Evolutionary conservation across 768 basidiomycete species (phyloP).

Genomic region (Mycena olivaceomarginata): DNA sequence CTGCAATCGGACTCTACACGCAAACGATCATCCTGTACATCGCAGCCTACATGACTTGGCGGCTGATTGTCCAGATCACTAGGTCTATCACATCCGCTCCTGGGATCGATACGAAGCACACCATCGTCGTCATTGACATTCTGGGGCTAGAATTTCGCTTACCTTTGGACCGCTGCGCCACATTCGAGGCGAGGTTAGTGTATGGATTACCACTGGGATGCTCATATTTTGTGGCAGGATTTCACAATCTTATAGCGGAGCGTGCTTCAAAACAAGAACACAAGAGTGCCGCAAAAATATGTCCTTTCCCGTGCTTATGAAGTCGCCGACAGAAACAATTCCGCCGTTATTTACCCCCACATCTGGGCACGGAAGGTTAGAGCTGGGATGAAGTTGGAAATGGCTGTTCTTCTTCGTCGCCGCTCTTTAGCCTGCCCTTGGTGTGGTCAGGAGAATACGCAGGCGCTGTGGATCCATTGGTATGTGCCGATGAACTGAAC

Average conservation of each 20-base stretch:
- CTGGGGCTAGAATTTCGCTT: not conserved
- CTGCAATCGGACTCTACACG: constrained; percentile 8
- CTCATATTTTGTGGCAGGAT: not conserved
- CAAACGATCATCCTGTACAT: not conserved
- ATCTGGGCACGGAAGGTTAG: not conserved
- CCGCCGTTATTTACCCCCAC: not conserved
- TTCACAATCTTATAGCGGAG: not conserved
- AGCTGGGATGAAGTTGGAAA: not conserved
- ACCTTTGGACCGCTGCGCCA: constrained; percentile 1
- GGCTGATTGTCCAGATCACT: not conserved
- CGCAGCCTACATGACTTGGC: not conserved
- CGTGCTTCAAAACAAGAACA: not conserved
- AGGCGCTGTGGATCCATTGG: constrained; percentile 4
- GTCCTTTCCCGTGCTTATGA: not conserved
- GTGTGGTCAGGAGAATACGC: not conserved
- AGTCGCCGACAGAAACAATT: not conserved
- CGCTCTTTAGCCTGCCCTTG: not conserved
- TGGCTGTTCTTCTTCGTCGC: not conserved
- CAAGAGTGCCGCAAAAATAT: not conserved
- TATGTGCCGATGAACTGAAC: not conserved
- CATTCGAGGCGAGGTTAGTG: not conserved
- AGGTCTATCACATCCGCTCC: not conserved
- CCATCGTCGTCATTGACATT: constrained; percentile 1
- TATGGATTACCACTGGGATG: no score
- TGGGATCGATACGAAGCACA: not conserved